Evolutionary conservation across 2,329 filamentous ascomycete genomes (phyloP).

Genomic region (Monosporascus sp.): DNA sequence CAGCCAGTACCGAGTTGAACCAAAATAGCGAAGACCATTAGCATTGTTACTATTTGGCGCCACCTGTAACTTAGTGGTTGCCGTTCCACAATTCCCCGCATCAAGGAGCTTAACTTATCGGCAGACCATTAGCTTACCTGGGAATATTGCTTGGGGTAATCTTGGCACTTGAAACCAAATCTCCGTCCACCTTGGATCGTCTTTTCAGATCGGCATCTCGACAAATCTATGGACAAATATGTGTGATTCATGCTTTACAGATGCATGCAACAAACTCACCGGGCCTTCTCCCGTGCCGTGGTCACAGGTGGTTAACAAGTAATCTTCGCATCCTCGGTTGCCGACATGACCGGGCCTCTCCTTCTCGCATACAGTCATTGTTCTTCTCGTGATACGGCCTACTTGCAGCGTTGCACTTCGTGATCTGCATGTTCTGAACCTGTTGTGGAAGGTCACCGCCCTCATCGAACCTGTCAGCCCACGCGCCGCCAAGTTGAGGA

Average conservation of each 20-base stretch:
- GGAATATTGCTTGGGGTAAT: not conserved
- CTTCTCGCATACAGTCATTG: not conserved
- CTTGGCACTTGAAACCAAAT: not conserved
- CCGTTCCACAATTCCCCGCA: not conserved
- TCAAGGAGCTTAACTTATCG: not conserved
- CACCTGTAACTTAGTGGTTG: not conserved
- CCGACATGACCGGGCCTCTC: too few relatives aligned
- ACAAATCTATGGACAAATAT: too few relatives aligned
- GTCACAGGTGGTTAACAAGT: not conserved
- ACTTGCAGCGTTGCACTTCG: not conserved
- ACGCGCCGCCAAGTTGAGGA: not conserved
- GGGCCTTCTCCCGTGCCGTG: not conserved
- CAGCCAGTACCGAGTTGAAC: too few relatives aligned
- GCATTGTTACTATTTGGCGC: not conserved
- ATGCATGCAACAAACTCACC: not conserved
- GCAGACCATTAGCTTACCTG: not conserved
- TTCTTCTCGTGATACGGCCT: not conserved
- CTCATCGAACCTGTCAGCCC: not conserved
- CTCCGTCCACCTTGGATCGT: not conserved
- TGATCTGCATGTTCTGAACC: not conserved
- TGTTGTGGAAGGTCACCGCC: not conserved
- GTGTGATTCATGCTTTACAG: too few relatives aligned
- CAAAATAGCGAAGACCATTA: too few relatives aligned
- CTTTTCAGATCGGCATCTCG: not conserved
- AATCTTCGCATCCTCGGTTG: not conserved